Base-by-base conservation (phyloP, 2,329 filamentous ascomycete genomes). In the Sporothrix humicola region DNA sequence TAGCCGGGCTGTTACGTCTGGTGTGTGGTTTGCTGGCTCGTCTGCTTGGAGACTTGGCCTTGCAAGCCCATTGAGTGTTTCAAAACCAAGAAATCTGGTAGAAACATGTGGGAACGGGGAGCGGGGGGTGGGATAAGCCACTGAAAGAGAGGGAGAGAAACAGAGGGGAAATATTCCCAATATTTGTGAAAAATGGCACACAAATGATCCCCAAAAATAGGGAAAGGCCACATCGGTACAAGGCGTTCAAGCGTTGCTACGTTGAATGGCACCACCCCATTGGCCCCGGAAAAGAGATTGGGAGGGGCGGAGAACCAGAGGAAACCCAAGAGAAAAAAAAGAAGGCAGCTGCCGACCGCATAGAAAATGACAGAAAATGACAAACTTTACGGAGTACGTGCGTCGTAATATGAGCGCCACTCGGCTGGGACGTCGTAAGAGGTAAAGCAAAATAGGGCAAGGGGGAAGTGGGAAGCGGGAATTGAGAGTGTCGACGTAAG, bases 251-350 rank as follows among this genome's bases (percentile, higher is more conserved):
- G n/a, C 48, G 37, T 66, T 68, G 46, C n/a, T 59, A 52, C 63
- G 59, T 70, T 56, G 69, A 73, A 56, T 71, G 70, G 46, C 23
- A 48, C 37, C 48, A 65, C 63, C 56, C 44, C 17, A 59, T 72
- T 72, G 70, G 73, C 63, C 46, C 63, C 42, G 8, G 13, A 9
- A 58, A 48, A 23, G 59, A 74, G 42, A 73, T 70, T 58, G 48
- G 20, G 71, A 72, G 71, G 66, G 61, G 54, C 10, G 20, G 48
- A 52, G 46, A 68, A 20, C 58, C 58, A 44, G 3, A 9, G 37
- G 12, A 52, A 37, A n/a, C 13, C 37, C 15, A 20, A 44, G 63
- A 17, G 13, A 31, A 50, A 17, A 66, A 48, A 50, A 31, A 7
- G 23, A 23, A 12, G 31, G 58, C 12, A 17, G 37, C 37, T 44